Conservation (phyloP, 2,329 filamentous ascomycete species). For the Fulvia fulva region DNA sequence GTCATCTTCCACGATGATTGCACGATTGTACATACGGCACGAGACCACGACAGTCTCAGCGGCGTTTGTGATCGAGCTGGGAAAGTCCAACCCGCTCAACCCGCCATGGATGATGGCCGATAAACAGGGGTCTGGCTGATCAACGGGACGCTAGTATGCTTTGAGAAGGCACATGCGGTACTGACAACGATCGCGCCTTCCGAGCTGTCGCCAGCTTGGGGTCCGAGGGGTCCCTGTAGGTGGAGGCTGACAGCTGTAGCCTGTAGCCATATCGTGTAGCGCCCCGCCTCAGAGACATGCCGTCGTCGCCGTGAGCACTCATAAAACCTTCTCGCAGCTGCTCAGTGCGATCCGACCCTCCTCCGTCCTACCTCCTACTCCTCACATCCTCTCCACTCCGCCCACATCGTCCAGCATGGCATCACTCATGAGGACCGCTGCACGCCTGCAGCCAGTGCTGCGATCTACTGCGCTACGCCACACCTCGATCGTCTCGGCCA, state of each 20-base stretch:
- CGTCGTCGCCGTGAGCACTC: background rate
- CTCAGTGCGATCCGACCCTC: background rate
- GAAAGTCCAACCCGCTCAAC: too few species aligned
- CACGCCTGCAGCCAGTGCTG: conserved; percentile 30
- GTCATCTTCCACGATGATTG: too few species aligned
- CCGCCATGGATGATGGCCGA: background rate
- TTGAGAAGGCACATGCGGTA: too few species aligned
- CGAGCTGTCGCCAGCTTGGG: too few species aligned
- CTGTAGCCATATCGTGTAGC: too few species aligned
- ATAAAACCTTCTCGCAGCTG: background rate
- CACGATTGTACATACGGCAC: too few species aligned
- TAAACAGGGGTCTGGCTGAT: too few species aligned
- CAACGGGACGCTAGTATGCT: too few species aligned
- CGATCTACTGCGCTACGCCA: conserved; percentile 15
- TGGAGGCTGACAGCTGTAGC: too few species aligned
- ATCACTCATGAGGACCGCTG: conserved; percentile 30
- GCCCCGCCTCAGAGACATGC: background rate
- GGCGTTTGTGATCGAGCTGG: too few species aligned
- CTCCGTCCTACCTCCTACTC: background rate
- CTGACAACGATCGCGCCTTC: too few species aligned
- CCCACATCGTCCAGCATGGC: conserved; percentile 26
- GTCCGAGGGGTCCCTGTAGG: background rate
- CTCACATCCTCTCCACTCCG: background rate
- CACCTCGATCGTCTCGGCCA: conserved; percentile 5
- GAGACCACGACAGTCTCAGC: too few species aligned